Conservation (phyloP, 306 rosid genomes). For the Luffa acutangula region DNA sequence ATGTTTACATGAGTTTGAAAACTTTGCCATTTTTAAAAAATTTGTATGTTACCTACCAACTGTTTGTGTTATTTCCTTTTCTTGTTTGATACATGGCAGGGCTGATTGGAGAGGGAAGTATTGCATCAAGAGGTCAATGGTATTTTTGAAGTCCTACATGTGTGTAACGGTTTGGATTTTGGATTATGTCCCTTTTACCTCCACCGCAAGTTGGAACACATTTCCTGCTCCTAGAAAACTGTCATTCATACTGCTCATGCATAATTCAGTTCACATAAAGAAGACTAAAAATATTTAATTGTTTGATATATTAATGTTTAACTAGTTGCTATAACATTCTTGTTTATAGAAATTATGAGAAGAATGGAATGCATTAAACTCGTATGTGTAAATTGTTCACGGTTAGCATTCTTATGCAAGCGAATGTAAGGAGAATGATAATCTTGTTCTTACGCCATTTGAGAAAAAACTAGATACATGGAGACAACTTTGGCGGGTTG, state of each 20-base stretch:
- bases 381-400: neutral
- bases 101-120: neutral
- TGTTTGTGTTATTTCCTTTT: neutral
- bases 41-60: neutral
- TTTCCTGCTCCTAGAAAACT: too few relatives aligned
- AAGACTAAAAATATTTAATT: too few relatives aligned
- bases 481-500: conserved; percentile 99
- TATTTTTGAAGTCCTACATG: too few relatives aligned
- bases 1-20: neutral
- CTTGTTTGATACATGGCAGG: neutral
- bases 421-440: conserved; percentile 93
- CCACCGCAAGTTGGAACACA: too few relatives aligned
- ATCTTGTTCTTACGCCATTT: conserved; percentile 89
- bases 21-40: neutral
- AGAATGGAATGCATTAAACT: neutral
- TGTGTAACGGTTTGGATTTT: too few relatives aligned
- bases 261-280: too few relatives aligned
- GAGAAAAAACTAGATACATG: conserved; percentile 96
- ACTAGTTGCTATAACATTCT: too few relatives aligned
- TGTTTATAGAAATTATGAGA: too few relatives aligned
- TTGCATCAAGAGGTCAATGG: too few relatives aligned
- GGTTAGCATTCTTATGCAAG: conserved; percentile 11
- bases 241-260: too few relatives aligned
- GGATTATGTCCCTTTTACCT: too few relatives aligned
- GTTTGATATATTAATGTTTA: too few relatives aligned